Evolutionary conservation across 805 yeast species (phyloP), one percentile per base, ranked within the genome.

Genomic region (Cephaloascus fragrans): DNA sequence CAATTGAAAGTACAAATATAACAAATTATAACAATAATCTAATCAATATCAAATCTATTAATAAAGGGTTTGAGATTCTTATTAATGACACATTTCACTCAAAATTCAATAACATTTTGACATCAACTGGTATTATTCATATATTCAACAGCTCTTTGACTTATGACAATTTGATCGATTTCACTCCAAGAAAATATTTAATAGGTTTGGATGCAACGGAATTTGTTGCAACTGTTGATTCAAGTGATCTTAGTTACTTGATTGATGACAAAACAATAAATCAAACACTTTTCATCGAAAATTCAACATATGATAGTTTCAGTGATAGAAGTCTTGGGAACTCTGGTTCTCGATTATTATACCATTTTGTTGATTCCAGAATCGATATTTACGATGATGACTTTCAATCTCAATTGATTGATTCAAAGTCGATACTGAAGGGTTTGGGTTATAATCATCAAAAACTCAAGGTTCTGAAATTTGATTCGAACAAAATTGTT

Each of bases 191-290:
- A 45, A 80, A 77, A 50, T 71, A 76, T 46, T 53, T 82, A 2
- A 60, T 73, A 38, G 87, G 84, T 0, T 52, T 78, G 34, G 71
- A 77, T 42, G 77, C 76, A 37, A 64, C 80, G 2, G 65, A 65
- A 19, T 77, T 85, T 53, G 89, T 84, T 4, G 69, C 72, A n/a
- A 95, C 86, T 48, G 47, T 86, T 14, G 64, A 74, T 34, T 73
- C 84, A 39, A 71, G 88, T 41, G 69, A 72, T 10, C 56, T 86
- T 16, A 57, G 64, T 2, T 44, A 69, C 34, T 56, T 85, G 36
- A 71, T 89, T 15, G 81, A 78, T 39, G 77, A 80, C 26, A 48
- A 59, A 2, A 52, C 66, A 0, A 26, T 56, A 0, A 61, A 70
- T 19, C 83, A 78, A 50, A 82, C 95, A 0, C 62, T 89, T 1